phyloP scores from a whole-genome alignment of 805 yeast species.

The Cyberlindnera maritima region DNA sequence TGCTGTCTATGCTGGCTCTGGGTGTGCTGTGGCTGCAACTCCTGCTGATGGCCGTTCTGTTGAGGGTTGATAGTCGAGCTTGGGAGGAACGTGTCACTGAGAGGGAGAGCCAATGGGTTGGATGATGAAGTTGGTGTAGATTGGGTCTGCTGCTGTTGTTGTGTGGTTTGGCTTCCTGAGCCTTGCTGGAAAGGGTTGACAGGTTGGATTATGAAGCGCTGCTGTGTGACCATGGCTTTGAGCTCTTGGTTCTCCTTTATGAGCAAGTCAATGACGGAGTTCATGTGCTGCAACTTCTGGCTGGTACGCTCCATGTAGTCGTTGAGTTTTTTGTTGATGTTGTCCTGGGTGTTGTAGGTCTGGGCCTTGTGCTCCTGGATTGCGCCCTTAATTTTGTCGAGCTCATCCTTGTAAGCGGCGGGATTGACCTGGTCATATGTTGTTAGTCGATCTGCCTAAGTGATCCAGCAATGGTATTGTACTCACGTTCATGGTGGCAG shows the following conservation, averaged over 20 bases:
- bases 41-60: slow-evolving; percentile 12
- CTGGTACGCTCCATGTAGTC: slow-evolving; percentile 25
- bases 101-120: slow-evolving; percentile 13
- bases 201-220: slow-evolving; percentile 25
- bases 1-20: slow-evolving; percentile 5
- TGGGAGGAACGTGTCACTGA: slow-evolving; percentile 13
- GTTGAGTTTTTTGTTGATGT: slow-evolving; percentile 21
- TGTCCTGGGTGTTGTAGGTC: slow-evolving; percentile 22
- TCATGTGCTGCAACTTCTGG: slow-evolving; percentile 22
- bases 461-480: background rate
- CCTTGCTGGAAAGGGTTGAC: slow-evolving; percentile 16
- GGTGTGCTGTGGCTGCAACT: slow-evolving; percentile 3
- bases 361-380: slow-evolving; percentile 23
- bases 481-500: slow-evolving; percentile 14
- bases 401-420: slow-evolving; percentile 22
- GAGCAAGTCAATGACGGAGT: slow-evolving; percentile 23
- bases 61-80: slow-evolving; percentile 4
- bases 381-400: slow-evolving; percentile 23
- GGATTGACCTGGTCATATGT: slow-evolving; percentile 11
- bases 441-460: background rate
- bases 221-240: slow-evolving; percentile 21
- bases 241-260: slow-evolving; percentile 29
- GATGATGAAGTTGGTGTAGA: slow-evolving; percentile 2
- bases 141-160: slow-evolving; percentile 6
- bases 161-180: slow-evolving; percentile 1